Base-by-base conservation (phyloP, 441 rosid genomes). In the Pelargonium myrrhifolium region DNA sequence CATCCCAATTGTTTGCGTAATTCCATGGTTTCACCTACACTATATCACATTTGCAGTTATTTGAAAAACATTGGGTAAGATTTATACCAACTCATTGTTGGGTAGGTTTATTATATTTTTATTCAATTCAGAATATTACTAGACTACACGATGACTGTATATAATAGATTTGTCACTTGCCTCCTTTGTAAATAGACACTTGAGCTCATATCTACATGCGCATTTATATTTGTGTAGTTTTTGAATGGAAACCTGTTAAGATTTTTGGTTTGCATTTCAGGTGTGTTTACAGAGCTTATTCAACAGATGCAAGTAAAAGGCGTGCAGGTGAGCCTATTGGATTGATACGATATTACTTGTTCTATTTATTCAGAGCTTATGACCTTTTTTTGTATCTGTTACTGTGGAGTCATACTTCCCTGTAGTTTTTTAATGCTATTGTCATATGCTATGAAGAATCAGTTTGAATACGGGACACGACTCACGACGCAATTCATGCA, bases 231-330 rank as follows among this genome's bases (percentile, higher is more conserved):
- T 22, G 0, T 39, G 15, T 74, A 5, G 3, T 31, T 63, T 72
- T 35, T 65, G 60, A 53, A 66, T 69, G 56, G 15, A 49, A 66
- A 3, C 58, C 10, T 18, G 39, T 37, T 51, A 47, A 67, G 62
- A 58, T 63, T 58, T 65, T 22, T 71, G 20, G 58, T 72, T 40
- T 67, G 31, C 73, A 15, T 70, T 82, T 22, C 83, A 93, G 99
- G 99, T 75, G 99, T 93, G n/a, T 93, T 93, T 83, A 93, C 99
- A 0, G 99, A 93, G 83, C 97, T 91, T 58, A 86, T 91, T 76
- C 99, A 93, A 56, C 99, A 93, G 75, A 89, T 93, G 90, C 96
- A 86, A 81, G 97, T 93, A 68, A 91, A 89, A 79, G 97, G 97
- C 20, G 96, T 89, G 68, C 97, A 93, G 88, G 97, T 93, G 85